Base-by-base conservation (phyloP, 2,329 filamentous ascomycete genomes). In the Neoscytalidium dimidiatum region DNA sequence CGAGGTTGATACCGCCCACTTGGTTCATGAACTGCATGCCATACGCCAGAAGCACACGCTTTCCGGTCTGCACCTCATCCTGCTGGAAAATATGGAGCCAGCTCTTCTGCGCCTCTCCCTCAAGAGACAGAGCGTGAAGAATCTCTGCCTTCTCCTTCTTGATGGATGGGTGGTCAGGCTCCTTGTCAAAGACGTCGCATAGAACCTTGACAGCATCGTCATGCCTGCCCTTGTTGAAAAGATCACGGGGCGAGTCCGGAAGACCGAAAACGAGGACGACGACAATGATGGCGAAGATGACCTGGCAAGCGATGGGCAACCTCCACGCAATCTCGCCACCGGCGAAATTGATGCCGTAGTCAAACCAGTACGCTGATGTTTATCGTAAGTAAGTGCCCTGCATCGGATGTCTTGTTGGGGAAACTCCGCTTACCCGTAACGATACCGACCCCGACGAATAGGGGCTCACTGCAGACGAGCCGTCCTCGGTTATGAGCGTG, bases 1-100 rank as follows among this genome's bases (percentile, higher is more conserved):
- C 67, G 53, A 74, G 72, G 62, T 74, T 73, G 11, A 62, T 62
- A 28, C 56, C 64, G 29, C 84, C 83, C 5, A 88, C 76, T 67
- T 89, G 87, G 72, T 89, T 86, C 81, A 88, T 86, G 57, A 89
- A 79, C 73, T 89, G 86, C 9, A 81, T 82, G 21, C 81, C 82
- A 1, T 84, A 80, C 13, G 86, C 87, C 7, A 89, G 80, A 43
- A 88, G 66, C 79, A 88, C 85, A 51, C 87, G 87, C 77, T 86
- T 87, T 68, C 87, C 86, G 62, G 53, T 58, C 35, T 58, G 53
- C 67, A 88, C 80, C 3, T 78, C 60, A 70, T 72, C 67, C 76
- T 75, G 28, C 75, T 74, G 28, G 29, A 64, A 64, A 9, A 64
- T 58, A 14, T 64, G 62, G 19, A 64, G 41, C 62, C 62, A 64